Percentiles rank a stretch among this genome's conserved stretches.
phyloP scores from a whole-genome alignment of 2,329 filamentous ascomycete species.

The Pseudogymnoascus sp. region DNA sequence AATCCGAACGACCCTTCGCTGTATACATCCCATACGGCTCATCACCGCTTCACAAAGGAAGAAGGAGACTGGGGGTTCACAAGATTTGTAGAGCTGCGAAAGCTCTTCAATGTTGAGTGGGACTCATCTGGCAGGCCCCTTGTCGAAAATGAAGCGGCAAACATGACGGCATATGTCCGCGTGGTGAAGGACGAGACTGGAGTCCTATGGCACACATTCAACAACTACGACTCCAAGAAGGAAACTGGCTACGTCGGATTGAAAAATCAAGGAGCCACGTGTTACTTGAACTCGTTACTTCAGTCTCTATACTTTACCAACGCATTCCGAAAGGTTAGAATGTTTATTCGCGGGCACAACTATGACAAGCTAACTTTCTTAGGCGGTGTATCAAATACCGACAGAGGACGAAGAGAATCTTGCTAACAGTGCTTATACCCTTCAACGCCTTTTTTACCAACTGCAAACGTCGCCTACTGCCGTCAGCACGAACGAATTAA shows the following conservation, averaged over 20 bases:
- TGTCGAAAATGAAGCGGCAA: slow-evolving; percentile 69
- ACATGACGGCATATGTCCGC: slow-evolving; percentile 76
- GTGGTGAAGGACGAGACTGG: slow-evolving; percentile 82
- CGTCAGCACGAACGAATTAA: slow-evolving; percentile 87
- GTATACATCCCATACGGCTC: slow-evolving; percentile 73
- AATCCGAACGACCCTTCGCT: slow-evolving; percentile 89
- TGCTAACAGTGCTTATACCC: slow-evolving; percentile 83
- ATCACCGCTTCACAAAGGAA: slow-evolving; percentile 91
- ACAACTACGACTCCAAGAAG: slow-evolving; percentile 97
- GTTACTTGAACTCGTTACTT: slow-evolving; percentile 77
- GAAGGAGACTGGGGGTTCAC: slow-evolving; percentile 99
- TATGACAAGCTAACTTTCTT: slow-evolving; percentile 11
- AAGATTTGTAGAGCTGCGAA: slow-evolving; percentile 82
- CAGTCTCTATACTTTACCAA: slow-evolving; percentile 86
- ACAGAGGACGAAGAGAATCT: slow-evolving; percentile 77
- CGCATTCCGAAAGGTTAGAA: slow-evolving; percentile 76
- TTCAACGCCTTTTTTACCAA: slow-evolving; percentile 92
- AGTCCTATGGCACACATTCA: slow-evolving; percentile 85
- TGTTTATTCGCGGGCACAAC: neutral
- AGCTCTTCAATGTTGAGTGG: slow-evolving; percentile 74
- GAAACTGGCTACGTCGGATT: slow-evolving; percentile 95
- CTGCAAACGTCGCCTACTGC: slow-evolving; percentile 79
- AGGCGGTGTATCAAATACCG: slow-evolving; percentile 96
- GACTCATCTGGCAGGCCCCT: slow-evolving; percentile 63
- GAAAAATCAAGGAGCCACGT: slow-evolving; percentile 93